phyloP scores from a whole-genome alignment of 768 basidiomycete species.

The Lepiota brunneoincarnata region DNA sequence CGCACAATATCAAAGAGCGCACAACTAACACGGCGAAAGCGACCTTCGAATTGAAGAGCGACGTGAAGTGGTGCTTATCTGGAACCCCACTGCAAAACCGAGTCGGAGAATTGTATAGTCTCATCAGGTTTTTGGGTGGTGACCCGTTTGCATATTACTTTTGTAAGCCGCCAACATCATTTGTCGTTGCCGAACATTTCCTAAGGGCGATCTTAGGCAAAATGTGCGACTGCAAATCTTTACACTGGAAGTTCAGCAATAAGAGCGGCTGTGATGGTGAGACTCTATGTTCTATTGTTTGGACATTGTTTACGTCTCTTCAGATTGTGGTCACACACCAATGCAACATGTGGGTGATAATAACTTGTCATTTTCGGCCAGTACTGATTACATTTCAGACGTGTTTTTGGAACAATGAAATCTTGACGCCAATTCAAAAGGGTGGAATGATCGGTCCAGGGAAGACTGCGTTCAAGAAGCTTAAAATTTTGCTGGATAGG shows the following conservation, averaged over 20 bases:
- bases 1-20: conserved; percentile 97
- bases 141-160: conserved; percentile 92
- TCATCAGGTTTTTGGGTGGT: conserved; percentile 89
- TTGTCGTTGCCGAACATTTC: neutral
- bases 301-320: conserved; percentile 1
- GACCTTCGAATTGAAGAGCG: conserved; percentile 82
- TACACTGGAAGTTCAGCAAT: conserved; percentile 92
- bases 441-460: conserved; percentile 83
- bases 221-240: conserved; percentile 86
- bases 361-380: conserved; percentile 4
- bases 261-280: conserved; percentile 80
- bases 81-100: conserved; percentile 97
- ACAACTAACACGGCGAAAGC: conserved; percentile 95
- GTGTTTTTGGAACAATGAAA: conserved; percentile 97
- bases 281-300: conserved; percentile 16
- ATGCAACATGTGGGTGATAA: conserved; percentile 61
- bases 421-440: conserved; percentile 94
- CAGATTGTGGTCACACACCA: conserved; percentile 82
- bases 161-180: conserved; percentile 45
- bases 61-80: conserved; percentile 92
- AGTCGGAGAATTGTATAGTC: conserved; percentile 97
- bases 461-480: conserved; percentile 83
- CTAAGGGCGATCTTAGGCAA: conserved; percentile 54
- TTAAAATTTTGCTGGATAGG: conserved; percentile 82
- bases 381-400: conserved; percentile 42